A percentile compares a stretch with the other conserved stretches of the same genome.
Conservation (phyloP, 2,329 filamentous ascomycete genomes). For the Fusarium haematococcum region DNA sequence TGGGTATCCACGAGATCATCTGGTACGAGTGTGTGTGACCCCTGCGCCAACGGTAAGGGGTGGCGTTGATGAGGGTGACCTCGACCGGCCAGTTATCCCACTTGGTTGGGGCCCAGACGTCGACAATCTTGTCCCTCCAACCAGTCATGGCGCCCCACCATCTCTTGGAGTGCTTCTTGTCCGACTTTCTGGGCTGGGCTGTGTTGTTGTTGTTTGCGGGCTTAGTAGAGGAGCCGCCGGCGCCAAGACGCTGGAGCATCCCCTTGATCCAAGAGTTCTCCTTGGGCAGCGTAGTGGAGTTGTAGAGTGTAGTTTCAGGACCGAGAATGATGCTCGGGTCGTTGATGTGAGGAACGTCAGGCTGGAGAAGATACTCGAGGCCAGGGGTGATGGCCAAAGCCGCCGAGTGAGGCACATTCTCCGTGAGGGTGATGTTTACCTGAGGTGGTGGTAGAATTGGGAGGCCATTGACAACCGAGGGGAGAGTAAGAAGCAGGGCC, state of each 20-base stretch:
- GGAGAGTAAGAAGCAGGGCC: neutral
- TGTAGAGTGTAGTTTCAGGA: neutral
- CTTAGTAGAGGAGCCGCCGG: neutral
- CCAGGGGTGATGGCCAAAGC: neutral
- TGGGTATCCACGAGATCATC: constrained; percentile 29
- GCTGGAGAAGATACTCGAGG: neutral
- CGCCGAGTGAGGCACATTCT: neutral
- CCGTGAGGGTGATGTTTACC: neutral
- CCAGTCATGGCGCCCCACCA: too few relatives aligned
- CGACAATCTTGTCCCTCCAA: too few relatives aligned
- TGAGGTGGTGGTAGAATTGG: neutral
- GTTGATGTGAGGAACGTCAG: neutral
- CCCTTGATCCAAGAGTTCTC: neutral
- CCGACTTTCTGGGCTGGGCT: neutral
- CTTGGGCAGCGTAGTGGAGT: neutral
- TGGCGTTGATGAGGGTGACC: constrained; percentile 50
- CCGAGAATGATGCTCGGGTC: constrained; percentile 14
- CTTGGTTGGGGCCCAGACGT: too few relatives aligned
- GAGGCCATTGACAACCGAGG: neutral
- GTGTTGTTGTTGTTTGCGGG: neutral
- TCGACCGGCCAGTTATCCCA: neutral
- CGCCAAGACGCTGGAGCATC: neutral
- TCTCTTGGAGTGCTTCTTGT: neutral
- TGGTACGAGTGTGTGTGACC: constrained; percentile 36
- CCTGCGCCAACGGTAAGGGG: constrained; percentile 47